Base-by-base conservation (phyloP, 352 stramenopile genomes). In the Phytophthora cactorum region DNA sequence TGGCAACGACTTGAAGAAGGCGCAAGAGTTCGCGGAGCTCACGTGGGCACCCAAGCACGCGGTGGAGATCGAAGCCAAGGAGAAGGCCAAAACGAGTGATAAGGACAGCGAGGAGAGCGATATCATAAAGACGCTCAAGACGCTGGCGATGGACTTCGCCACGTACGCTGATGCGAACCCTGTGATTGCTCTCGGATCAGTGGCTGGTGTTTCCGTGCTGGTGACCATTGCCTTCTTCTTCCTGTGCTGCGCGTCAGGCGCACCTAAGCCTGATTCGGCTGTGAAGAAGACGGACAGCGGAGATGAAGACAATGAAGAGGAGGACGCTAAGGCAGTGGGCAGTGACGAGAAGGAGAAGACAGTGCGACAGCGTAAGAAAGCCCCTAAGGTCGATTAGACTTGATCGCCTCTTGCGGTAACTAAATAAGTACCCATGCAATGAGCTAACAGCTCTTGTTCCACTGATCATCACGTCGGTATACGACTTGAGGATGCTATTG, bases 1-100 rank as follows among this genome's bases (percentile, higher is more conserved):
- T 22, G 90, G 84, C 11, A 86, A 98, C 65, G 88, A 97, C 49
- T 53, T 87, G 32, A 76, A 77, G 45, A 90, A 94, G 67, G 89
- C 89, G 1, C 78, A 90, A 59, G 77, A 82, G 57, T 96, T 97
- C 69, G 88, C 86, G 1, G 75, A 90, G 15, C 60, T 83, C 4
- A 96, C 86, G 53, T 97, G 89, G 72, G 68, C 63, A 3, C 75
- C 79, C 2, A 97, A 97, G 76, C 83, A 93, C 54, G 68, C 82
- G 46, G 63, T 74, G 4, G 90, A 97, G 55, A 39, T 75, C 25
- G 70, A 81, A n/a, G 77, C 83, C 29, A 71, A 86, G 59, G 46
- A 80, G 34, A 76, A 84, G 60, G 68, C 77, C 38, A 84, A 87
- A 25, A 66, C 68, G 55, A 29, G 36, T 27, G 77, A 68, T 46